Evolutionary conservation across 1,139 yeast genomes (phyloP).

Genomic region (Geotrichum restrictum): DNA sequence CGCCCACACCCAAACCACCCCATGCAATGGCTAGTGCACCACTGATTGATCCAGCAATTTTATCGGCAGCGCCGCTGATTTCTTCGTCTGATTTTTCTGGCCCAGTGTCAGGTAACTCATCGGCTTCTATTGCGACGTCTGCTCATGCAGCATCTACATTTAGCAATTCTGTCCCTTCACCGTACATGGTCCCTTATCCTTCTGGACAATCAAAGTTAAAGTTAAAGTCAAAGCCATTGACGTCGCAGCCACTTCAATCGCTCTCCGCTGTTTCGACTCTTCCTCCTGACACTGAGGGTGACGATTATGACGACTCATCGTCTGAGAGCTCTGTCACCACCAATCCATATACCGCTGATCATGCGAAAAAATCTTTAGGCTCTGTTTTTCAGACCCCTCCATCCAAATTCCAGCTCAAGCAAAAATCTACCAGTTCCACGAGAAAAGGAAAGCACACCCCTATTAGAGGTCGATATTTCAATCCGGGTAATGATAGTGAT

Average conservation of each 20-base stretch:
- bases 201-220: neutral
- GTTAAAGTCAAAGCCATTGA: neutral
- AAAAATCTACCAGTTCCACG: neutral
- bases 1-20: neutral
- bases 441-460: neutral
- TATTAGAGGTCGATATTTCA: neutral
- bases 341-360: conserved; percentile 26
- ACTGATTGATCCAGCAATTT: conserved; percentile 32
- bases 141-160: neutral
- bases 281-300: conserved; percentile 11
- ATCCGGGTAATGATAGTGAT: conserved; percentile 25
- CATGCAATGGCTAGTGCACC: neutral
- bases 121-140: neutral
- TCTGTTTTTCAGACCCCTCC: neutral
- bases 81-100: conserved; percentile 9
- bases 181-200: neutral
- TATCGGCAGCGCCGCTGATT: conserved; percentile 24
- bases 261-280: conserved; percentile 18
- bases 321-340: conserved; percentile 23
- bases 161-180: neutral
- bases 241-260: neutral
- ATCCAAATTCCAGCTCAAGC: neutral
- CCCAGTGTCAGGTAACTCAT: neutral
- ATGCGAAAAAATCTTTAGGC: neutral
- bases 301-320: conserved; percentile 13